Conservation (phyloP, 2,329 filamentous ascomycete genomes). For the Aspergillus oerlinghausenensis region DNA sequence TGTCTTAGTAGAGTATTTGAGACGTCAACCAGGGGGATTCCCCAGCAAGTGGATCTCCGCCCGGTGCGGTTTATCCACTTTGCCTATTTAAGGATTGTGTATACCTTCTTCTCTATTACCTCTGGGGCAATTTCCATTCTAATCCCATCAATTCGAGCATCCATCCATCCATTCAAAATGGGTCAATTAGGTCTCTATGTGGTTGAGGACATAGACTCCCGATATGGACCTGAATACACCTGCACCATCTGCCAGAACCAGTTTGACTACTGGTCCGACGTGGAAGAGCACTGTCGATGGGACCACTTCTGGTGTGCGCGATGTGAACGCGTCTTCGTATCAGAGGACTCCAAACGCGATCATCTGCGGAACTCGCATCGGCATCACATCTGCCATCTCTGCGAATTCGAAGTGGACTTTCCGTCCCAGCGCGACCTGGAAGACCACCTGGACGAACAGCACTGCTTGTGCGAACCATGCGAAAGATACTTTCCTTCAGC, state of each 20-base stretch:
- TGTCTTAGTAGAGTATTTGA: not conserved
- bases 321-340: not conserved
- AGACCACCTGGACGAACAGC: not conserved
- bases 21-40: not conserved
- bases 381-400: constrained; percentile 8
- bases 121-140: not conserved
- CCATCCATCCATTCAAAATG: not conserved
- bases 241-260: constrained; percentile 8
- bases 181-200: not conserved
- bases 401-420: constrained; percentile 5
- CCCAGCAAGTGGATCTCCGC: not conserved
- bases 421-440: not conserved
- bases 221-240: constrained; percentile 8
- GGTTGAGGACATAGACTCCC: not conserved
- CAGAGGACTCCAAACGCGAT: not conserved
- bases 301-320: constrained; percentile 10
- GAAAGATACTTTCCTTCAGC: not conserved
- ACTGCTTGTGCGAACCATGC: not conserved
- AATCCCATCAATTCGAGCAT: not conserved
- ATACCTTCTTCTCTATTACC: not conserved
- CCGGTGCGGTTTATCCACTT: not conserved
- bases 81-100: not conserved
- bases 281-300: constrained; percentile 1
- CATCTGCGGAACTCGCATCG: constrained; percentile 2
- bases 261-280: not conserved